A percentile compares a stretch with the other conserved stretches of the same genome.
Conservation (phyloP, 345 rosid species). For the Lepidium didymum region DNA sequence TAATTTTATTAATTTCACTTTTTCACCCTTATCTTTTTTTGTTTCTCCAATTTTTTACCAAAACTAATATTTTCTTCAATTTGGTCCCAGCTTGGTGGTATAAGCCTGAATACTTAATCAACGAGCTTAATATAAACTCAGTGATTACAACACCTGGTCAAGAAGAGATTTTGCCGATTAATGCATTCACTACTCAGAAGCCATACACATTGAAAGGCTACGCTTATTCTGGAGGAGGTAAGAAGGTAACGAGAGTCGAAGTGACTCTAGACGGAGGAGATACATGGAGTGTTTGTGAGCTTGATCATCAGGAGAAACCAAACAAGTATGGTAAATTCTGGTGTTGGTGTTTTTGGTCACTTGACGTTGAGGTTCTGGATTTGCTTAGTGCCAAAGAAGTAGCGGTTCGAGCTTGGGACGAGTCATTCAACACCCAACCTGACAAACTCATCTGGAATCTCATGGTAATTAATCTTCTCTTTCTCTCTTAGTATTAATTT, state of each 20-base stretch:
- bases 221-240: conserved; percentile 92
- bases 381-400: conserved; percentile 72
- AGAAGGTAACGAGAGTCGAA: conserved; percentile 91
- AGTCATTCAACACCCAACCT: conserved; percentile 83
- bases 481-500: not conserved
- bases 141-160: conserved; percentile 86
- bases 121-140: conserved; percentile 86
- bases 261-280: conserved; percentile 93
- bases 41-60: not conserved
- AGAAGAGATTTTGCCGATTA: conserved; percentile 73
- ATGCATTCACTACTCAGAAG: conserved; percentile 74
- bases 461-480: conserved; percentile 50
- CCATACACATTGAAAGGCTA: conserved; percentile 76
- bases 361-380: conserved; percentile 78
- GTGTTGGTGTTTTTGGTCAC: conserved; percentile 99
- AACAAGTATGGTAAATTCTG: conserved; percentile 68
- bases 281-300: conserved; percentile 72
- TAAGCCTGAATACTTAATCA: conserved; percentile 72
- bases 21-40: not conserved
- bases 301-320: conserved; percentile 70
- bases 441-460: conserved; percentile 94
- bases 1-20: no score
- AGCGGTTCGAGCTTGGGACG: conserved; percentile 96
- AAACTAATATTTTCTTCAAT: not conserved
- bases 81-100: conserved; percentile 82